phyloP scores from a whole-genome alignment of 75 land plant species.

The Pinus albicaulis region DNA sequence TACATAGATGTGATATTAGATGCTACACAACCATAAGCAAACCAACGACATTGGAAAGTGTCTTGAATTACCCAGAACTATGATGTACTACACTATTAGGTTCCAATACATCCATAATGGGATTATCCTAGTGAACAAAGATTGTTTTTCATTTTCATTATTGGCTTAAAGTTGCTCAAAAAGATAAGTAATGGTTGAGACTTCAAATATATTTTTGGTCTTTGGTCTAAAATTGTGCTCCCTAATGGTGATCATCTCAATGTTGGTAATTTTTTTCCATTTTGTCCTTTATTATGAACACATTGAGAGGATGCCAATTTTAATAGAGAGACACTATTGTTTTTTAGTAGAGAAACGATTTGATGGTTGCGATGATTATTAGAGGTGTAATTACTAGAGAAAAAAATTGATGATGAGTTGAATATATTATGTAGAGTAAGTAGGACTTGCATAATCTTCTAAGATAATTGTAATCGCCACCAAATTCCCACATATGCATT shows the following conservation, averaged over 20 bases:
- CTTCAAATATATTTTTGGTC: too few species aligned
- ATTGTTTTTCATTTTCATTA: too few species aligned
- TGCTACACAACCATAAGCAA: too few species aligned
- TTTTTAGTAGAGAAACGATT: neutral
- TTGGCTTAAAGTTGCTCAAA: too few species aligned
- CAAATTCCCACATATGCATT: neutral
- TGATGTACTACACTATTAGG: too few species aligned
- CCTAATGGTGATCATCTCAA: neutral
- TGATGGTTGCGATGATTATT: neutral
- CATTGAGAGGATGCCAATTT: neutral
- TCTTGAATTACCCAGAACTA: too few species aligned
- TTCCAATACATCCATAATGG: too few species aligned
- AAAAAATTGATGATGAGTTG: neutral
- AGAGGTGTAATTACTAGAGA: neutral
- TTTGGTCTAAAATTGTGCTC: neutral
- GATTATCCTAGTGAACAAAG: too few species aligned
- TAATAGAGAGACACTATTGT: neutral
- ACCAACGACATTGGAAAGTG: too few species aligned
- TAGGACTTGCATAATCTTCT: neutral
- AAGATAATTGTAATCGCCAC: neutral
- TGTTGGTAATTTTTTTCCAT: neutral
- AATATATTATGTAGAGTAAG: neutral
- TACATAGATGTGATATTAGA: too few species aligned
- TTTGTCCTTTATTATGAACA: neutral
- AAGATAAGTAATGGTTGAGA: too few species aligned